Evolutionary conservation across 2,329 filamentous ascomycete species (phyloP).

Genomic region (Alternaria sp.): DNA sequence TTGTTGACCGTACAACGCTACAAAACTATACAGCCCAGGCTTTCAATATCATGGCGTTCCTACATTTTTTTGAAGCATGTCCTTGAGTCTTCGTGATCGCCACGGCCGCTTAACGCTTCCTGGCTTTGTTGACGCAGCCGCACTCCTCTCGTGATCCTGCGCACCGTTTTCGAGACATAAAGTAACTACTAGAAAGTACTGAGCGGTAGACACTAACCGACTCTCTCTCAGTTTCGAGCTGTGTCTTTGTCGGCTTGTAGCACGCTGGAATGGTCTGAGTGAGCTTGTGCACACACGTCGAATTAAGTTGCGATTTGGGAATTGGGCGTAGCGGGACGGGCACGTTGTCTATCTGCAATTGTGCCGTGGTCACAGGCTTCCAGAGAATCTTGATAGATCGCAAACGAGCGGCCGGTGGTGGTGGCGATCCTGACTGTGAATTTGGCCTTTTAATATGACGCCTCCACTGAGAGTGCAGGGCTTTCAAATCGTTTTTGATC

Average conservation of each 20-base stretch:
- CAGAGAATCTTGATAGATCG: slow-evolving; percentile 19
- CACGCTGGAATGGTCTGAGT: not conserved
- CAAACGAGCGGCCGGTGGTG: not conserved
- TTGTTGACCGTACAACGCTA: not conserved
- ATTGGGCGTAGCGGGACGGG: slow-evolving; percentile 21
- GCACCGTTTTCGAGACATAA: slow-evolving; percentile 6
- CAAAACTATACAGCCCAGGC: not conserved
- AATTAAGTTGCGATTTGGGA: not conserved
- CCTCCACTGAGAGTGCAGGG: slow-evolving; percentile 22
- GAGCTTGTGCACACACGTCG: not conserved
- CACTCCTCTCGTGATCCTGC: not conserved
- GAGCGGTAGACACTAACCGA: not conserved
- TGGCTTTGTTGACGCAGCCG: not conserved
- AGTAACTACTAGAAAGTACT: not conserved
- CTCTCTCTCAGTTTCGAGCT: not conserved
- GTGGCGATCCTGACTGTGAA: not conserved
- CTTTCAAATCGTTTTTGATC: slow-evolving; percentile 25
- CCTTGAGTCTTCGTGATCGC: not conserved
- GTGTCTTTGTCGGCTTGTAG: not conserved
- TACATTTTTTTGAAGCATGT: not conserved
- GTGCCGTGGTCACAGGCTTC: slow-evolving; percentile 13
- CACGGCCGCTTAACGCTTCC: not conserved
- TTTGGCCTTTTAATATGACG: not conserved
- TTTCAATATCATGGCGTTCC: not conserved
- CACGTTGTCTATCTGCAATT: slow-evolving; percentile 32